Base-by-base conservation (phyloP, 2,329 filamentous ascomycete genomes). In the Ceratocystis harringtonii region DNA sequence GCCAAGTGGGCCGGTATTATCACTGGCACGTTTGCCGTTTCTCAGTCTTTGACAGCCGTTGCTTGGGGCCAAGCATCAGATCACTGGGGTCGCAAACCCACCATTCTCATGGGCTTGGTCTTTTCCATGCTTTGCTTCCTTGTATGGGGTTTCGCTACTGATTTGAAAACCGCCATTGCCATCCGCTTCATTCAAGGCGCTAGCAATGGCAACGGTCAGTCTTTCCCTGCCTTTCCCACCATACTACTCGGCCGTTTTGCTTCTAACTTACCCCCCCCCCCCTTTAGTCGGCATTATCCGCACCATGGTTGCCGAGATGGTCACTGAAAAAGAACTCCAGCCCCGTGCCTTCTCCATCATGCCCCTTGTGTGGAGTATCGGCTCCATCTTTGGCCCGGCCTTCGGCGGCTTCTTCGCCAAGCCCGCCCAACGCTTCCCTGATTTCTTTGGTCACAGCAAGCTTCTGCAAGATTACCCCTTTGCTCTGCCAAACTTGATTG, bases 241-340 rank as follows among this genome's bases (percentile, higher is more conserved):
- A 50, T 7, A 10, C 19, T 19, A 28, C 10, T 15, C 7, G 19
- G 5, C 7, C 48, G 19, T 15, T 28, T 22, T 52, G 22, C 19
- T 52, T 28, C 19, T 57, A 15, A 15, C 66, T 63, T 50, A 8
- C 62, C 64, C 52, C 12, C 63, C 12, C 63, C 68, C 63, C 15
- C n/a, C 5, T 28, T 15, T 50, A 85, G 87, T 92, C n/a, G 89
- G 94, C 1, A 96, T 96, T 68, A 87, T 96, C 69, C 79, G 92
- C 69, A 95, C 90, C 17, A 90, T 94, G 77, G 91, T 96, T 1
- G 92, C 92, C 0, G 92, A 96, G 74, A 85, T 96, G 81, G 91
- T 96, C 1, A 89, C 90, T 0, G 85, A 94, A 73, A 90, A 83
- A 73, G 88, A 91, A 72, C 79, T 96, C 5, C 92, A 96, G 72